Percentiles rank a stretch among this genome's conserved stretches.
phyloP scores from a whole-genome alignment of 495 filamentous ascomycete species.

The Hypoxylon trugodes region DNA sequence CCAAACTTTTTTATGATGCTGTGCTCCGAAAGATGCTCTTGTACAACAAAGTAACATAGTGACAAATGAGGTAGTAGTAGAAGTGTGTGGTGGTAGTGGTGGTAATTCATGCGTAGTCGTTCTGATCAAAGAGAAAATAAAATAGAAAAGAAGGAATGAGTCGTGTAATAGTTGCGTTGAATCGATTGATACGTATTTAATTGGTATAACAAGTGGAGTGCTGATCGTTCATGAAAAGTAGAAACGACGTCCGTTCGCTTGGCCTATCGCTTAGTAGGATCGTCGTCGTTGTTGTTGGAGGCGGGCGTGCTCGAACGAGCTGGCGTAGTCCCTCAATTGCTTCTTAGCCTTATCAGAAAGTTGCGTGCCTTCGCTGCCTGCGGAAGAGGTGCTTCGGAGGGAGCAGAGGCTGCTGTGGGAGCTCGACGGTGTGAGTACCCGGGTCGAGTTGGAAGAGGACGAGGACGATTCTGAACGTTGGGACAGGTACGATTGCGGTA shows the following conservation, averaged over 20 bases:
- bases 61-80: conserved; percentile 48
- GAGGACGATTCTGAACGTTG: conserved; percentile 52
- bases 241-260: conserved; percentile 6
- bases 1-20: conserved; percentile 60
- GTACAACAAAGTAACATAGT: conserved; percentile 56
- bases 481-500: conserved; percentile 36
- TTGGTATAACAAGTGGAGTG: conserved; percentile 39
- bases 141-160: conserved; percentile 45
- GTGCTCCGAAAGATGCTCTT: conserved; percentile 63
- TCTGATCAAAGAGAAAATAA: conserved; percentile 27
- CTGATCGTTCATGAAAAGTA: conserved; percentile 30
- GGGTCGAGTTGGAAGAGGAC: conserved; percentile 39
- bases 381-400: conserved; percentile 69
- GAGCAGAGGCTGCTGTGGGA: conserved; percentile 88
- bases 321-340: conserved; percentile 85
- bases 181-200: conserved; percentile 36
- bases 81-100: too few relatives aligned
- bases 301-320: conserved; percentile 84
- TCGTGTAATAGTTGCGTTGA: conserved; percentile 46
- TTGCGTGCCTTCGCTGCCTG: conserved; percentile 59
- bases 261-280: conserved; percentile 49
- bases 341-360: conserved; percentile 79
- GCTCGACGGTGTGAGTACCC: conserved; percentile 76
- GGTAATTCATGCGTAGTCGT: conserved; percentile 42
- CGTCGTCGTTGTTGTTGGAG: conserved; percentile 56